Evolutionary conservation across 768 basidiomycete species (phyloP).

Genomic region (Cyclocybe cylindracea): DNA sequence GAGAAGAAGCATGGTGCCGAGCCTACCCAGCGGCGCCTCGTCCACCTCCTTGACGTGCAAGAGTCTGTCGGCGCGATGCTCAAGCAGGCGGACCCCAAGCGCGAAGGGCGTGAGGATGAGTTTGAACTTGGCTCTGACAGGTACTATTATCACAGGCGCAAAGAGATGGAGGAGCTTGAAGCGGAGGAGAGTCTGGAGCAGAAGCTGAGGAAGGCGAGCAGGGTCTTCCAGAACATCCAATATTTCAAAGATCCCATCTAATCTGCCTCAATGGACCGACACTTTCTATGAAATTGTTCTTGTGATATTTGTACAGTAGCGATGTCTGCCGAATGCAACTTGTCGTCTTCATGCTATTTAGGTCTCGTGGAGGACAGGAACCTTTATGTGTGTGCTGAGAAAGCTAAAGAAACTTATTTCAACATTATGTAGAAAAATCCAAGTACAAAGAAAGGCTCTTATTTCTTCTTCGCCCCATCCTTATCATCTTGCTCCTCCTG

Average conservation of each 20-base stretch:
- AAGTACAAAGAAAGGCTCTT: not conserved
- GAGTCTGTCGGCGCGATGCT: constrained; percentile 20
- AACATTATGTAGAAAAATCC: too few species aligned
- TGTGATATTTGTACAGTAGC: too few species aligned
- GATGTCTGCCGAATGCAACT: too few species aligned
- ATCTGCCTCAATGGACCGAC: too few species aligned
- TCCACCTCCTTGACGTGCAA: constrained; percentile 26
- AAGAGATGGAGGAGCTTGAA: constrained; percentile 10
- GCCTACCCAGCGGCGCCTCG: constrained; percentile 10
- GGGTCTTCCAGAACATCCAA: constrained; percentile 9
- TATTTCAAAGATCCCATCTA: too few species aligned
- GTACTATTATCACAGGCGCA: not conserved
- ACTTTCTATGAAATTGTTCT: too few species aligned
- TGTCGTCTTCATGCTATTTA: too few species aligned
- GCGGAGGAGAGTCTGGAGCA: constrained; percentile 14
- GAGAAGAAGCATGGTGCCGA: not conserved
- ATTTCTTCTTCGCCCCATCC: constrained; percentile 35
- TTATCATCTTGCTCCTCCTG: constrained; percentile 52
- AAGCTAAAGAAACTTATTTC: too few species aligned
- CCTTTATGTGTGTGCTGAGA: too few species aligned
- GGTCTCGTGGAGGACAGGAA: too few species aligned
- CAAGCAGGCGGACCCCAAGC: constrained; percentile 5
- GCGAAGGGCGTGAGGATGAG: constrained; percentile 2
- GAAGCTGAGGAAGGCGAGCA: constrained; percentile 11
- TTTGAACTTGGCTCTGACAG: not conserved